Base-by-base conservation (phyloP, 177 flowering plant genomes). In the Telopea speciosissima region DNA sequence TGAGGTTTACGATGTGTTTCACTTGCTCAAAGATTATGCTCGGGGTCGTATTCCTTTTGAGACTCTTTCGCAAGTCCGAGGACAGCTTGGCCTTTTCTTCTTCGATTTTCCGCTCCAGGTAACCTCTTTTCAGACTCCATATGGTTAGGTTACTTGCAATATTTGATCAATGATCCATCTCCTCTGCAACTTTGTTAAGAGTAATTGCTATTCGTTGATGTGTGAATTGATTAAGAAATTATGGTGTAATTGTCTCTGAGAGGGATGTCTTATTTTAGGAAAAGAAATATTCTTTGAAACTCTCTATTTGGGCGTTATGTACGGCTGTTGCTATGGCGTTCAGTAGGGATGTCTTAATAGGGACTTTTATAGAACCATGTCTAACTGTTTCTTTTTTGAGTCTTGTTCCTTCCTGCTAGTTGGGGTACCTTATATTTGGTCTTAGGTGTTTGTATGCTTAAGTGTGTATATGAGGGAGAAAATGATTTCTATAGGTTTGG, bases 1-100 rank as follows among this genome's bases (percentile, higher is more conserved):
- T 36, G 80, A 80, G 77, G 67, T 93, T 40, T 44, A 78, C 21
- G 93, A 93, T 70, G 83, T 80, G 63, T 68, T 89, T 21, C 76
- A 66, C 65, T 71, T 93, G 85, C 44, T 93, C 4, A 88, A 84
- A 70, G 97, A 93, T 73, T 74, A 91, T 79, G 83, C 85, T 9
- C 83, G 64, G 67, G 98, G 98, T 1, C 65, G 44, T 14, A 81
- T 93, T 33, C 83, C 83, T 7, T 85, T 93, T 70, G 89, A 89
- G 72, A 87, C 95, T 7, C 81, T 86, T 54, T 79, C 95, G 24
- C 74, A 78, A 66, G 74, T 89, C 19, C 26, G 62, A 0, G 98
- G 95, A 13, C 21, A 67, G 24, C 79, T 91, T 19, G 86, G 90
- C 31, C 13, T 93, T 0, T 68, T 80, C 75, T 84, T 85, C 81